Percentiles rank a stretch among this genome's conserved stretches.
These are phyloP conservation scores for barley (Hordeum vulgare) DNA, from an alignment of 176 grass and related monocot species.

Conservation along the genomic window DNA sequence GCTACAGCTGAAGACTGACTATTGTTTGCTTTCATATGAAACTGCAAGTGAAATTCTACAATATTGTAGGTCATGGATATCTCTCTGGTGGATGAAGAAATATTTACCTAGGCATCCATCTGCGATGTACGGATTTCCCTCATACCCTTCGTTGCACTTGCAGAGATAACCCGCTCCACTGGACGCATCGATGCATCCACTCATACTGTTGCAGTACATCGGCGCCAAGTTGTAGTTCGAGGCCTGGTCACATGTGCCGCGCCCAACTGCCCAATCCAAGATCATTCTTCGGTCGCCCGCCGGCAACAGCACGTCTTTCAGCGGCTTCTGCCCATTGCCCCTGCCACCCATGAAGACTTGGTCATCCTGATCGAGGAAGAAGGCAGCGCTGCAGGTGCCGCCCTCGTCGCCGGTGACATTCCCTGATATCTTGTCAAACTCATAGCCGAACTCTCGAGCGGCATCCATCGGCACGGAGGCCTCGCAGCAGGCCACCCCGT, in stretches of 20 bases:
- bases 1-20: background rate
- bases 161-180: constrained; percentile 8
- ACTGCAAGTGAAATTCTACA: background rate
- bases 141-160: constrained; percentile 1
- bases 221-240: background rate
- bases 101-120: constrained; percentile 20
- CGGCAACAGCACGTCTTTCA: background rate
- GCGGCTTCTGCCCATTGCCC: background rate
- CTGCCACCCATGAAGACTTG: background rate
- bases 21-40: background rate
- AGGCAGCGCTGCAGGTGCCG: constrained; percentile 13
- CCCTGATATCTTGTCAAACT: background rate
- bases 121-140: background rate
- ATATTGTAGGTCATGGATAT: background rate
- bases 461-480: background rate
- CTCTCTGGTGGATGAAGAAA: background rate
- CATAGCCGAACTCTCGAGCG: background rate
- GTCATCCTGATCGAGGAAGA: constrained; percentile 13
- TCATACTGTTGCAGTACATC: background rate
- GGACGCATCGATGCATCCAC: constrained; percentile 8
- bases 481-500: background rate
- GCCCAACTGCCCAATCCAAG: constrained; percentile 29
- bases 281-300: background rate
- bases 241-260: background rate
- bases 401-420: background rate